Percentiles rank a stretch among this genome's conserved stretches.
phyloP scores from a whole-genome alignment of 345 rosid species.

The Sisymbrium altissimum region DNA sequence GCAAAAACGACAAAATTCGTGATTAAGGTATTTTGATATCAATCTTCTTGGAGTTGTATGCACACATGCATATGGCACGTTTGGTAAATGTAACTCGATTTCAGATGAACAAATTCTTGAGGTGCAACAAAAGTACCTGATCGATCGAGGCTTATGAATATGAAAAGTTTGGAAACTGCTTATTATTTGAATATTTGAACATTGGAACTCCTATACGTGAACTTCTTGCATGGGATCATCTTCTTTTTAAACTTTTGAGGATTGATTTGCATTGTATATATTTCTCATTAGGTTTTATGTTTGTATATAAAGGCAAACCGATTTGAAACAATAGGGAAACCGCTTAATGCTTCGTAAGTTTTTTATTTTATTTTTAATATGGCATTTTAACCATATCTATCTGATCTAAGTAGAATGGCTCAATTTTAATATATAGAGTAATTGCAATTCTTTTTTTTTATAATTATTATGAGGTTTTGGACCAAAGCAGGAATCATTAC shows the following conservation, averaged over 20 bases:
- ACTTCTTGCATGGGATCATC: not conserved
- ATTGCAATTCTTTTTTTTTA: too few relatives aligned
- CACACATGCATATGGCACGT: not conserved
- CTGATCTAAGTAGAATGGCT: not conserved
- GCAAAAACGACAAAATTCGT: not conserved
- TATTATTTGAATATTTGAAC: not conserved
- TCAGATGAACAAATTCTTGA: not conserved
- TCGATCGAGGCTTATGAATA: not conserved
- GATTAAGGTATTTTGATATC: not conserved
- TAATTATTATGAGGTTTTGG: too few relatives aligned
- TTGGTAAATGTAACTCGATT: not conserved
- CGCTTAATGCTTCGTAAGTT: not conserved
- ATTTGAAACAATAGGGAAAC: not conserved
- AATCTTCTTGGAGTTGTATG: not conserved
- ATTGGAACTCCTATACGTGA: not conserved
- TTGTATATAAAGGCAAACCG: too few relatives aligned
- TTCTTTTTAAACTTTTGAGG: not conserved
- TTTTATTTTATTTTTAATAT: not conserved
- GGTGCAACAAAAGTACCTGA: not conserved
- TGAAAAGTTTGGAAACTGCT: not conserved
- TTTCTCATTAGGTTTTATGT: too few relatives aligned
- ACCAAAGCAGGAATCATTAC: too few relatives aligned
- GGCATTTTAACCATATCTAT: not conserved
- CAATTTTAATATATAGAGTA: too few relatives aligned
- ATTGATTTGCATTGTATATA: not conserved